phyloP scores from a whole-genome alignment of 2,329 filamentous ascomycete species.

The Colletotrichum endophyticum region DNA sequence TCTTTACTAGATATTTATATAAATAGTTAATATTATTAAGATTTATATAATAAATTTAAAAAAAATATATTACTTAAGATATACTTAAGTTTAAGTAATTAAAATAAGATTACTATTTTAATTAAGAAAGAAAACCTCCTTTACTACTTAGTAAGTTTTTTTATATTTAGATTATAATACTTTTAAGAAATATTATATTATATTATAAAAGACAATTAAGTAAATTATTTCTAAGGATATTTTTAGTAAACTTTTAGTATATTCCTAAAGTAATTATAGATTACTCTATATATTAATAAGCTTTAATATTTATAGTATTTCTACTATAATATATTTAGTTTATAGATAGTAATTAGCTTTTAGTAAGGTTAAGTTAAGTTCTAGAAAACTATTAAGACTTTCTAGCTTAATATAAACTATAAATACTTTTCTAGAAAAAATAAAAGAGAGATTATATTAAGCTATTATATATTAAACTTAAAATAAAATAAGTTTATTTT shows the following conservation, averaged over 20 bases:
- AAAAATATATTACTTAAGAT: neutral
- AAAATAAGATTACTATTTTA: neutral
- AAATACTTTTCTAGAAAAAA: neutral
- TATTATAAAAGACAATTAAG: neutral
- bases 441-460: neutral
- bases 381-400: neutral
- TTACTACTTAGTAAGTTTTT: neutral
- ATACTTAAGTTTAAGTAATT: neutral
- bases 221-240: neutral
- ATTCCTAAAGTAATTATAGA: neutral
- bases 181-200: neutral
- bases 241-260: neutral
- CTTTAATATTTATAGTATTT: neutral
- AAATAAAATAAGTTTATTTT: neutral
- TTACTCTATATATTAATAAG: neutral
- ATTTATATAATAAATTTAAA: neutral
- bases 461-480: neutral
- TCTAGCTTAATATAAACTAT: neutral
- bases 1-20: neutral
- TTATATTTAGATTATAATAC: neutral
- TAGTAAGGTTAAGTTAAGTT: neutral
- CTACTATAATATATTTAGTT: neutral
- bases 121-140: neutral
- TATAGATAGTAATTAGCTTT: neutral
- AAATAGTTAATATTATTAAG: neutral